Base-by-base conservation (phyloP, 495 filamentous ascomycete genomes). In the Entonaema liquescens region DNA sequence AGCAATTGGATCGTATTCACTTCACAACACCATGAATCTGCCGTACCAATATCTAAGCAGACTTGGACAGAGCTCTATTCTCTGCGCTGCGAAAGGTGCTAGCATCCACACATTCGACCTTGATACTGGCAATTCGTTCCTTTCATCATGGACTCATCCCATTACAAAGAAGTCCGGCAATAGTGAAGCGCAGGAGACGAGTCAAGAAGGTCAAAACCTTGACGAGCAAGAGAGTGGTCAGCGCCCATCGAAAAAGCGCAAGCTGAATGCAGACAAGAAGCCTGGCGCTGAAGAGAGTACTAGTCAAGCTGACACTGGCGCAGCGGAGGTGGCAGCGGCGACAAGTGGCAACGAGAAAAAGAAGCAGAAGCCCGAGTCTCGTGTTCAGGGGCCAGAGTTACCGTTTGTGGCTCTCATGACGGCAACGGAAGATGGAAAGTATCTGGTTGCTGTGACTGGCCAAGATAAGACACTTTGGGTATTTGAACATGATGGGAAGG, bases 391-490 rank as follows among this genome's bases (percentile, higher is more conserved):
- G 35, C 57, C 72, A 5, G 71, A 82, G 8, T 79, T 80, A 74
- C 80, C 84, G 12, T 83, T 86, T 65, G 80, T 93, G 31, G 84
- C 85, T 35, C 80, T 86, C 13, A 62, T 94, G 26, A 79, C 84
- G n/a, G 74, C 84, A 15, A 89, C 91, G 2, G 75, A 84, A 36
- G 83, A 90, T 54, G 85, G 88, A 33, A 81, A 85, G 44, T 83
- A 96, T 81, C 72, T 95, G 11, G 83, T 97, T 36, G 91, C 89
- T 12, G 83, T 93, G 19, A 97, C 95, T 7, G 89, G 87, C 7
- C 93, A 96, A 73, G 95, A 98, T 83, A 99, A 98, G 81, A 89
- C 85, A 58, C 83, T 99, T 60, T 90, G 92, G 72, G 93, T 98
- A 1, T 91, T 98, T 71, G 81, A 88, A 65, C 78, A 94, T 44